Evolutionary conservation across 352 stramenopile species (phyloP).

Genomic region (Pythium aphanidermatum): DNA sequence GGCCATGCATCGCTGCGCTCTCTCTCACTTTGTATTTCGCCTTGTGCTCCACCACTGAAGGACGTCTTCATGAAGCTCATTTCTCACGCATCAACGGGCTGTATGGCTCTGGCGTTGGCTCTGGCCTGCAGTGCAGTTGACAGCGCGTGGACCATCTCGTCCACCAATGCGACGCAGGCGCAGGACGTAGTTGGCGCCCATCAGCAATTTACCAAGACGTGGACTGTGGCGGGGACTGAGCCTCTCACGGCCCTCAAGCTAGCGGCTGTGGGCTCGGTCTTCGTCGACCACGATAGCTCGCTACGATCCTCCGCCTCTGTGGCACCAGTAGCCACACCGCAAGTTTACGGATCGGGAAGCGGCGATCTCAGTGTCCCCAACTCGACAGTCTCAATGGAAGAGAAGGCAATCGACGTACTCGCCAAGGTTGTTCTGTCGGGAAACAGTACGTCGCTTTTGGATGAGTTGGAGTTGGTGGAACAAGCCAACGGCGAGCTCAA

Average conservation of each 20-base stretch:
- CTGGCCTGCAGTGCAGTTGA: not conserved
- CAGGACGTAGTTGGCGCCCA: conserved; percentile 5
- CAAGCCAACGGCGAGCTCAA: conserved; percentile 37
- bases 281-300: conserved; percentile 13
- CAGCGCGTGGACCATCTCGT: conserved; percentile 14
- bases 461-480: conserved; percentile 34
- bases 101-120: not conserved
- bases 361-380: too few relatives aligned
- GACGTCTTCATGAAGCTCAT: conserved; percentile 20
- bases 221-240: conserved; percentile 7
- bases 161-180: conserved; percentile 2
- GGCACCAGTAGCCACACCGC: conserved; percentile 1
- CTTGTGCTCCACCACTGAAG: too few relatives aligned
- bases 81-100: too few relatives aligned
- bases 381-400: conserved; percentile 11
- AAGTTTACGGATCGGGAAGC: too few relatives aligned
- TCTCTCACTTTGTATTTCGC: too few relatives aligned
- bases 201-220: conserved; percentile 15
- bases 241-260: conserved; percentile 4
- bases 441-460: conserved; percentile 43
- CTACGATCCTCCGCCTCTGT: not conserved
- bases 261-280: conserved; percentile 7
- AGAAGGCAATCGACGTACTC: conserved; percentile 12
- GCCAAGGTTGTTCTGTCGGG: conserved; percentile 46
- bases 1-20: too few relatives aligned